Evolutionary conservation across 1,284 basidiomycete genomes (phyloP).

Genomic region (Ustilago sp.): DNA sequence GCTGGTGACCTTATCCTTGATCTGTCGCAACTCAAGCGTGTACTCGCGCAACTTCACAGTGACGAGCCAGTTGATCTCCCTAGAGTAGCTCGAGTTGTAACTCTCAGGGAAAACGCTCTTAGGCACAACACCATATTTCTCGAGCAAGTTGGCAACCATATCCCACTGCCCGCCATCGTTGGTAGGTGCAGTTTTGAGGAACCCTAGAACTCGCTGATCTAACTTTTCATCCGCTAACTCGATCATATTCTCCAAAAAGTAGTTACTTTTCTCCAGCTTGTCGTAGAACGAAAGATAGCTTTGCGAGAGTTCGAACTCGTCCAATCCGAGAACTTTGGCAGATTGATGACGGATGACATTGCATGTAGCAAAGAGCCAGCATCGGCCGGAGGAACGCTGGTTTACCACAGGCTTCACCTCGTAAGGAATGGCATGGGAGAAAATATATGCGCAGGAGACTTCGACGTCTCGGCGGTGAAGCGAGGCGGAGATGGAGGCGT

Average conservation of each 20-base stretch:
- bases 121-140: slow-evolving; percentile 60
- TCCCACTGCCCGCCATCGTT: slow-evolving; percentile 81
- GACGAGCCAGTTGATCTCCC: slow-evolving; percentile 80
- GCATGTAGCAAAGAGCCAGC: slow-evolving; percentile 64
- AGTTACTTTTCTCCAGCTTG: slow-evolving; percentile 94
- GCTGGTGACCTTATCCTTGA: slow-evolving; percentile 70
- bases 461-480: slow-evolving; percentile 77
- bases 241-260: slow-evolving; percentile 89
- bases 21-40: slow-evolving; percentile 80
- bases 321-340: slow-evolving; percentile 85
- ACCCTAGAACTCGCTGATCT: slow-evolving; percentile 83
- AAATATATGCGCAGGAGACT: slow-evolving; percentile 81
- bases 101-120: slow-evolving; percentile 87
- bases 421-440: slow-evolving; percentile 83
- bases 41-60: slow-evolving; percentile 92
- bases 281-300: slow-evolving; percentile 70
- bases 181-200: slow-evolving; percentile 82
- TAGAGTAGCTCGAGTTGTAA: slow-evolving; percentile 80
- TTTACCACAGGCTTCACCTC: slow-evolving; percentile 81
- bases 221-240: slow-evolving; percentile 83
- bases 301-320: slow-evolving; percentile 90
- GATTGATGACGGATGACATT: slow-evolving; percentile 86
- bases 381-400: slow-evolving; percentile 76
- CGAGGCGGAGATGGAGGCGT: slow-evolving; percentile 78
- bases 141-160: slow-evolving; percentile 84